Percentiles rank a stretch among this genome's conserved stretches.
phyloP scores from a whole-genome alignment of 495 filamentous ascomycete species.

The Hyaloscypha bicolor region DNA sequence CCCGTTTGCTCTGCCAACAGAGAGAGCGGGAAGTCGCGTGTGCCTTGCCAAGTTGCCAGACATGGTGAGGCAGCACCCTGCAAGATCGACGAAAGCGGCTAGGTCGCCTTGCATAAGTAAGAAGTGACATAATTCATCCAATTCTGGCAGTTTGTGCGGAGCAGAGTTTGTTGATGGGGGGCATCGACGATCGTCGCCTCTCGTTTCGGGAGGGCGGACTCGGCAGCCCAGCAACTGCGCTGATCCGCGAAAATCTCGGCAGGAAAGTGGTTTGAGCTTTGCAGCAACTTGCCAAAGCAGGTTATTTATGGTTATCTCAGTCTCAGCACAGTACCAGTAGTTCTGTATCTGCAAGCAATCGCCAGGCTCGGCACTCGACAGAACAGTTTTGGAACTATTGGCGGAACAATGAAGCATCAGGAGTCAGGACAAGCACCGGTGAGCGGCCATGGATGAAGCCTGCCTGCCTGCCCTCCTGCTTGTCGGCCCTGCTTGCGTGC shows the following conservation, averaged over 20 bases:
- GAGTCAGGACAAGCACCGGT: background rate
- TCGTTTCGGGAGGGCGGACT: no score
- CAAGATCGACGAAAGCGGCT: background rate
- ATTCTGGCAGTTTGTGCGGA: background rate
- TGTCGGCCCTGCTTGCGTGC: no score
- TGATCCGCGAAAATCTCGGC: no score
- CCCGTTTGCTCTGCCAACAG: background rate
- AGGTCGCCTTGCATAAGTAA: background rate
- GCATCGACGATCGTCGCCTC: background rate
- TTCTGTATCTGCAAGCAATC: no score
- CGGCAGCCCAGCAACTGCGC: no score
- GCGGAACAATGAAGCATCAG: background rate
- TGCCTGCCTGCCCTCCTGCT: no score
- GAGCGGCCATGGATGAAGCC: background rate
- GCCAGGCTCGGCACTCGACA: background rate
- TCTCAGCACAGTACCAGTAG: no score
- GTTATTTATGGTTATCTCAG: background rate
- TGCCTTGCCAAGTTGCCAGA: background rate
- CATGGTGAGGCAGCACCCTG: background rate
- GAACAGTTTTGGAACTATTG: background rate
- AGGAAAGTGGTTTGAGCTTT: background rate
- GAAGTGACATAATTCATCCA: background rate
- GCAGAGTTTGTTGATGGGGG: background rate
- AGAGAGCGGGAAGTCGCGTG: no score
- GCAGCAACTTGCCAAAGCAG: background rate